Percentiles rank a stretch among this genome's conserved stretches.
Conservation (phyloP, 352 stramenopile species). For the Phytophthora pluvialis region DNA sequence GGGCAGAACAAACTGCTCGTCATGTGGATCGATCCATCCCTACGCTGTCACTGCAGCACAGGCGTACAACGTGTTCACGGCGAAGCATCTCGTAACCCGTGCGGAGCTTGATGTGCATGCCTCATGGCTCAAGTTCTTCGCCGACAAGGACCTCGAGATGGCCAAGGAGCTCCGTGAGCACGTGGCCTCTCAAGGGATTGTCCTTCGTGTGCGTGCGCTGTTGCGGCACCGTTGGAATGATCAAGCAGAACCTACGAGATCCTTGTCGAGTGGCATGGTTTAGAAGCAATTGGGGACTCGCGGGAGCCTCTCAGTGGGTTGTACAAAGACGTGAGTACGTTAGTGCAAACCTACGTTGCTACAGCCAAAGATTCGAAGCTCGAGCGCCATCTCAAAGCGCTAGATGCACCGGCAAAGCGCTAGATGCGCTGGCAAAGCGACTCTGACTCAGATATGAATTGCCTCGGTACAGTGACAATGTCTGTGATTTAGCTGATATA, state of each 20-base stretch:
- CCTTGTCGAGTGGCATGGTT: constrained; percentile 16
- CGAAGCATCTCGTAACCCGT: neutral
- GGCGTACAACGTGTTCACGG: neutral
- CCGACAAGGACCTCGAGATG: neutral
- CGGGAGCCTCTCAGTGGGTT: constrained; percentile 16
- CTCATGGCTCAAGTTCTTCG: neutral
- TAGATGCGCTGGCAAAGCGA: no score
- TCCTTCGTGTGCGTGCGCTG: neutral
- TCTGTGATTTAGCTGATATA: no score
- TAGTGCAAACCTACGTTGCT: constrained; percentile 18
- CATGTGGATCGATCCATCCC: neutral
- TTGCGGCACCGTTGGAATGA: constrained; percentile 18
- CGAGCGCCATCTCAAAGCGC: constrained; percentile 2
- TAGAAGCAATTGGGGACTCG: constrained; percentile 30
- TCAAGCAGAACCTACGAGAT: constrained; percentile 16
- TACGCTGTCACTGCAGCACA: neutral
- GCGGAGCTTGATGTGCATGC: neutral
- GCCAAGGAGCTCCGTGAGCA: constrained; percentile 12
- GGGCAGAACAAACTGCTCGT: neutral
- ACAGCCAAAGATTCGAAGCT: constrained; percentile 7
- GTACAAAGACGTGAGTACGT: constrained; percentile 20
- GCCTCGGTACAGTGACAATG: no score
- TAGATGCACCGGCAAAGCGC: neutral
- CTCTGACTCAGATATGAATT: no score
- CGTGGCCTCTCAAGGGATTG: constrained; percentile 11